Percentiles rank a stretch among this genome's conserved stretches.
phyloP scores from a whole-genome alignment of 139 green algal species.

The Tetraselmis striata region DNA sequence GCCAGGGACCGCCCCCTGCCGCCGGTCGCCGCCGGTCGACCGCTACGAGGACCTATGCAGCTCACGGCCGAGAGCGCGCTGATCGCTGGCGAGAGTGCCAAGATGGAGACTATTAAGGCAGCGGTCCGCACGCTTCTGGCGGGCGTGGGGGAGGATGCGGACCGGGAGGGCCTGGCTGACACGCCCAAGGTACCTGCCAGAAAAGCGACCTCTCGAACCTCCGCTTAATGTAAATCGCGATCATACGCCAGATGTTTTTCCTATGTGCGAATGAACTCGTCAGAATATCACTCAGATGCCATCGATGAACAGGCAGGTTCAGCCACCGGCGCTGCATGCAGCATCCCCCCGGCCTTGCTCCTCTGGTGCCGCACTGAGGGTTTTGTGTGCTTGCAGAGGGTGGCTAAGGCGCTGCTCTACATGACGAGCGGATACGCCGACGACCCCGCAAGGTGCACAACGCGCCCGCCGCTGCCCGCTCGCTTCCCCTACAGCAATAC shows the following conservation, averaged over 20 bases:
- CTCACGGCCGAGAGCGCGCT: not conserved
- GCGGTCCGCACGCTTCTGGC: slow-evolving; percentile 55
- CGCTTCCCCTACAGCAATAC: not conserved
- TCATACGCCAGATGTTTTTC: no score
- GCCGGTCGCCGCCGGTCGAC: no score
- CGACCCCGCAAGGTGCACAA: slow-evolving; percentile 35
- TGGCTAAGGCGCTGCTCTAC: slow-evolving; percentile 84
- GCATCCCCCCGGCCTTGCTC: no score
- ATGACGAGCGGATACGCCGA: slow-evolving; percentile 57
- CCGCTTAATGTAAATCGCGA: no score
- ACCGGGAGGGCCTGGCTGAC: slow-evolving; percentile 70
- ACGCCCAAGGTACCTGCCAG: slow-evolving; percentile 84
- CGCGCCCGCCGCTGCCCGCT: not conserved
- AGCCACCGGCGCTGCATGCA: no score
- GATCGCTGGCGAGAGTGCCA: not conserved
- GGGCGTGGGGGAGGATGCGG: slow-evolving; percentile 71
- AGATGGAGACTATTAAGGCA: not conserved
- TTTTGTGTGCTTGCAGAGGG: slow-evolving; percentile 78
- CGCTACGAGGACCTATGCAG: no score
- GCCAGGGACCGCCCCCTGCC: no score
- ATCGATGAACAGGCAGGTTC: no score
- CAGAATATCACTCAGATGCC: no score
- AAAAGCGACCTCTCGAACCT: no score
- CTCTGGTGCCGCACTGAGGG: no score
- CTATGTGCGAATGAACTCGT: no score